Evolutionary conservation across 202 grass and related monocot genomes (phyloP), one percentile per base, ranked within the genome.

Genomic region (Setaria viridis): DNA sequence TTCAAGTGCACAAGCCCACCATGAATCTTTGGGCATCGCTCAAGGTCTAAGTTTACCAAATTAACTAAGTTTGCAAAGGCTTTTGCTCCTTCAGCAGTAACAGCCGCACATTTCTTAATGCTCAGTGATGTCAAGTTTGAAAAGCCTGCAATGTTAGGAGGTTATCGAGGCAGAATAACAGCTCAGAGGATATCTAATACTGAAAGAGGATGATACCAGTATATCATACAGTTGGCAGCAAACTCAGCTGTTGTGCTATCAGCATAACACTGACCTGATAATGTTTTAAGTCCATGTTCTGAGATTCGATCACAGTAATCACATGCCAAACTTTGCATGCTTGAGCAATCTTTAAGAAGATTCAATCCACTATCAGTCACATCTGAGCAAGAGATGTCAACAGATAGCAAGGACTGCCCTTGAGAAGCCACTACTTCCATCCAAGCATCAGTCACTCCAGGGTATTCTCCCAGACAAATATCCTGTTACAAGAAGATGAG

Each of bases 371-470:
- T 78, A 89, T 97, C 92, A 21, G 97, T 93, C 45, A 99, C 92
- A 83, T 99, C 94, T 65, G 97, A 97, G 72, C 87, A 96, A 90
- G 94, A 94, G 57, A 99, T 83, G 54, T 99, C 97, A 79, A 97
- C 91, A 54, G 97, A 97, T 59, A 99, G 76, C 78, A 99, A 94
- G 43, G 97, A 97, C 42, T 90, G 80, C 65, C 92, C 94, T 87
- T 99, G 97, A 77, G 92, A 97, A 90, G 92, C 87, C 59, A 97
- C 82, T 74, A 93, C 73, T 64, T 83, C 88, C 87, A 99, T 93
- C 97, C 97, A 99, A 91, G 85, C 82, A 87, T 99, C 97, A 74
- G 92, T 93, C 54, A 99, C 97, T 87, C 92, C 94, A 76, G 89
- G 92, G 69, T 99, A 97, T 25, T 99, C 97, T 80, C 89, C 92